A percentile compares a stretch with the other conserved stretches of the same genome.
phyloP scores from a whole-genome alignment of 768 basidiomycete species.

The Kwoniella heveanensis region DNA sequence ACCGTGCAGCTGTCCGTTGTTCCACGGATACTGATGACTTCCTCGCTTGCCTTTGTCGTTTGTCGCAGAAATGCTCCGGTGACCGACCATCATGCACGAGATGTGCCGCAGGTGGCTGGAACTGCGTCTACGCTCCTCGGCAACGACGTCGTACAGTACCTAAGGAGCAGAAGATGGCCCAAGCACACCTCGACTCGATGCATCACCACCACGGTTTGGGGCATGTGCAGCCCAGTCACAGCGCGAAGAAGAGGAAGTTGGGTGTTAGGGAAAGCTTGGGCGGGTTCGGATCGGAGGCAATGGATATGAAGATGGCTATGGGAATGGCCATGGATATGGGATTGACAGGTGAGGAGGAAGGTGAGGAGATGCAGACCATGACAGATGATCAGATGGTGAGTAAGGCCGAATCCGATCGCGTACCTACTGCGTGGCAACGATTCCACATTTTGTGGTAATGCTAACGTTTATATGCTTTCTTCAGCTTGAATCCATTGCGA shows the following conservation, averaged over 20 bases:
- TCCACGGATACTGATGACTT: background rate
- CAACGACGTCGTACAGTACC: conserved; percentile 51
- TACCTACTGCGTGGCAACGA: too few species aligned
- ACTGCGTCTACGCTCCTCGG: conserved; percentile 50
- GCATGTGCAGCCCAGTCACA: conserved; percentile 4
- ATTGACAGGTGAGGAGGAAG: conserved; percentile 46
- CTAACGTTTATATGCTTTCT: background rate
- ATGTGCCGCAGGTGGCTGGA: conserved; percentile 48
- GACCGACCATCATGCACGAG: conserved; percentile 49
- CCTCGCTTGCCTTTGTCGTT: too few species aligned
- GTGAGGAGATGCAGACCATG: conserved; percentile 46
- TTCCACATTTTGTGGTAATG: too few species aligned
- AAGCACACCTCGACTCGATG: conserved; percentile 20
- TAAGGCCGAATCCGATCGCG: background rate
- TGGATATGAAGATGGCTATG: conserved; percentile 51
- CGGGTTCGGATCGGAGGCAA: conserved; percentile 35
- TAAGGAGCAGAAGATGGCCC: conserved; percentile 35
- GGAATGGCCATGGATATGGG: conserved; percentile 51
- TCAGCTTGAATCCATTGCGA: conserved; percentile 49
- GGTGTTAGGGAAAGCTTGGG: conserved; percentile 28
- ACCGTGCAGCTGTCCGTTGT: too few species aligned
- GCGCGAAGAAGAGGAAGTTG: conserved; percentile 47
- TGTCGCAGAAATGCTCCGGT: conserved; percentile 48
- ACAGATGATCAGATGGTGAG: conserved; percentile 52
- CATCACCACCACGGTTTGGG: conserved; percentile 12